A percentile compares a stretch with the other conserved stretches of the same genome.
phyloP scores from a whole-genome alignment of 2,329 filamentous ascomycete genomes.

The Fusarium tricinctum region DNA sequence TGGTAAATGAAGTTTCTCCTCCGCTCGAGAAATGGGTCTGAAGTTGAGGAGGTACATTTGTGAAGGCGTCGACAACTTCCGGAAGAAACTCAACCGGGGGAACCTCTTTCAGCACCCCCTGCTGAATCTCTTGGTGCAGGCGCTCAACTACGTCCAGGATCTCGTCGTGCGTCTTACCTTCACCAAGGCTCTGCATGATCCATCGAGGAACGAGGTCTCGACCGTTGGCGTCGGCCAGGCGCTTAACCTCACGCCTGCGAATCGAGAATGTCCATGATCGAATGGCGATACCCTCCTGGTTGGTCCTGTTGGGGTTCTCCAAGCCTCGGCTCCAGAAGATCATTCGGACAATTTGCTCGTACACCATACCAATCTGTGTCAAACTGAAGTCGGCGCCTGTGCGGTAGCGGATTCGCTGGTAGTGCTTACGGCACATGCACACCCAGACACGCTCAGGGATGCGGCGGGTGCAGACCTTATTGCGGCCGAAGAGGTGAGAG shows the following conservation, averaged over 20 bases:
- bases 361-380: slow-evolving; percentile 74
- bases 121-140: slow-evolving; percentile 61
- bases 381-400: slow-evolving; percentile 71
- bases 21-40: slow-evolving; percentile 31
- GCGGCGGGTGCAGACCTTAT: slow-evolving; percentile 80
- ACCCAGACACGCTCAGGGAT: slow-evolving; percentile 81
- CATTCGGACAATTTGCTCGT: slow-evolving; percentile 72
- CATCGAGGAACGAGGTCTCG: slow-evolving; percentile 55
- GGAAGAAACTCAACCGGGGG: slow-evolving; percentile 73
- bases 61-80: slow-evolving; percentile 61
- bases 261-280: slow-evolving; percentile 71
- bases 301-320: slow-evolving; percentile 47
- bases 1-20: slow-evolving; percentile 23
- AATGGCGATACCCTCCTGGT: slow-evolving; percentile 52
- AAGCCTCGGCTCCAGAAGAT: slow-evolving; percentile 73
- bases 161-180: slow-evolving; percentile 62
- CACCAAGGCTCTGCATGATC: slow-evolving; percentile 62
- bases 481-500: slow-evolving; percentile 85
- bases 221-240: slow-evolving; percentile 58
- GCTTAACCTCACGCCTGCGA: slow-evolving; percentile 74
- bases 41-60: slow-evolving; percentile 38
- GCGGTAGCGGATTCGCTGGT: slow-evolving; percentile 81
- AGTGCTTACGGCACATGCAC: slow-evolving; percentile 84
- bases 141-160: slow-evolving; percentile 63
- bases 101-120: slow-evolving; percentile 60